Evolutionary conservation across 2,329 filamentous ascomycete genomes (phyloP), one percentile per base, ranked within the genome.

Genomic region (Fulvia fulva): DNA sequence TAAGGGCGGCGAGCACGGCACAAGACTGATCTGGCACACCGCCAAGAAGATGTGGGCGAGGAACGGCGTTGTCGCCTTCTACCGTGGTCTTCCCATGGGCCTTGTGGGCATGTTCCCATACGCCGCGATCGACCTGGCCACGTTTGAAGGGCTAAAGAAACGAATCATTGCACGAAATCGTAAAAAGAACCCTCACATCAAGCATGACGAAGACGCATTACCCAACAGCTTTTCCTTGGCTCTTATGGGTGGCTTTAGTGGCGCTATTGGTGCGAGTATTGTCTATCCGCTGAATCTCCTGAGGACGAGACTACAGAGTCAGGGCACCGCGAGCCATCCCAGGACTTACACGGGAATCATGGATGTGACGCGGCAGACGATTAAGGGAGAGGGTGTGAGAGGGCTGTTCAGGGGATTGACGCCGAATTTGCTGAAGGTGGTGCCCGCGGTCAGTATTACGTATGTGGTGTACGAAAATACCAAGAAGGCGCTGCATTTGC

Each of bases 31-130:
- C 62, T 77, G 86, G 26, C 86, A 88, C 51, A 97, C 93, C 0
- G 90, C 90, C 2, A 82, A 84, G 71, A 96, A 91, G 73, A 96
- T 99, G 88, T 91, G 87, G 80, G 82, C 81, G 43, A 83, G 86
- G 59, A 89, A 90, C 58, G 90, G 90, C 22, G 65, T 92, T 26
- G 80, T 83, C 30, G 82, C 89, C 6, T 93, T 91, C 63, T 99
- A 97, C 74, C 90, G 93, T 55, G 94, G 94, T 43, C 82, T 99
- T 32, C 92, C 91, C 0, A 94, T 97, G 84, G 94, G 94, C 16
- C 81, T 99, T 3, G 78, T 97, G 52, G 94, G 94, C 72, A 97
- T 97, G 86, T 99, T 99, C 69, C 94, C 94, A 0, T 99, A 97
- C 74, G 93, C 91, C 44, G 94, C 94, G 51, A 95, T 99, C 70